These are phyloP conservation scores for Decorospora gaudefroyi DNA, from an alignment of 2,329 filamentous ascomycete genomes.

Conservation along the genomic window DNA sequence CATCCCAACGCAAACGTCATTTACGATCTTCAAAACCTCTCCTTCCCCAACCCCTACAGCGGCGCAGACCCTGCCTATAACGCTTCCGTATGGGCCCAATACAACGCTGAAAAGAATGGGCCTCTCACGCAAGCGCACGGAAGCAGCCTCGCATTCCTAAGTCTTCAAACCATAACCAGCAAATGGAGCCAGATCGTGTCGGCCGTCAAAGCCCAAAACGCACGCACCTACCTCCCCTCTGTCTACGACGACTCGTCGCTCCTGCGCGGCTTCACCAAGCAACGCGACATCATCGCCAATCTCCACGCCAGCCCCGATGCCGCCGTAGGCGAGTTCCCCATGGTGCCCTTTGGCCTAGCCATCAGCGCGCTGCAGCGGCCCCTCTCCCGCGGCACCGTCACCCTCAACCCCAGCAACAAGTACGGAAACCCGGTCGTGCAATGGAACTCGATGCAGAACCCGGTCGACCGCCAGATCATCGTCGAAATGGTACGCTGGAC, in stretches of 20 bases:
- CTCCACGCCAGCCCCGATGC: slow-evolving; percentile 30
- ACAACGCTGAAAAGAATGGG: slow-evolving; percentile 33
- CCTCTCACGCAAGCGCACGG: slow-evolving; percentile 34
- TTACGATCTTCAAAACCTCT: slow-evolving; percentile 29
- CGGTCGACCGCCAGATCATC: slow-evolving; percentile 44
- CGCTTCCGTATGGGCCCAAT: slow-evolving; percentile 32
- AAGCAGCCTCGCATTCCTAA: slow-evolving; percentile 30
- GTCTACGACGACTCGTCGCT: slow-evolving; percentile 25
- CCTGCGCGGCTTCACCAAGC: slow-evolving; percentile 27
- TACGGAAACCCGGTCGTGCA: slow-evolving; percentile 39
- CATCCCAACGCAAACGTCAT: slow-evolving; percentile 31
- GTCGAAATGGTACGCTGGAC: slow-evolving; percentile 45
- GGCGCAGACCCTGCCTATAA: slow-evolving; percentile 33
- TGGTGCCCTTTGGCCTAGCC: slow-evolving; percentile 30
- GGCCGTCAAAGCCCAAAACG: slow-evolving; percentile 27
- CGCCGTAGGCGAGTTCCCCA: slow-evolving; percentile 41
- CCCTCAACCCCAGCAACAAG: slow-evolving; percentile 44
- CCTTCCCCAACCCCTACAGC: slow-evolving; percentile 28
- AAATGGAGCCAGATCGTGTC: slow-evolving; percentile 25
- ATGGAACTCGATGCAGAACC: slow-evolving; percentile 44
- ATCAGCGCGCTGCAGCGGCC: slow-evolving; percentile 30
- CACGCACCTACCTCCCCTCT: slow-evolving; percentile 21
- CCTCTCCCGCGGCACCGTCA: slow-evolving; percentile 46
- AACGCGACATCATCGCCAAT: slow-evolving; percentile 33
- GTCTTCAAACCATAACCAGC: slow-evolving; percentile 21